Conservation (phyloP, 352 stramenopile species). For the Globisporangium polare region DNA sequence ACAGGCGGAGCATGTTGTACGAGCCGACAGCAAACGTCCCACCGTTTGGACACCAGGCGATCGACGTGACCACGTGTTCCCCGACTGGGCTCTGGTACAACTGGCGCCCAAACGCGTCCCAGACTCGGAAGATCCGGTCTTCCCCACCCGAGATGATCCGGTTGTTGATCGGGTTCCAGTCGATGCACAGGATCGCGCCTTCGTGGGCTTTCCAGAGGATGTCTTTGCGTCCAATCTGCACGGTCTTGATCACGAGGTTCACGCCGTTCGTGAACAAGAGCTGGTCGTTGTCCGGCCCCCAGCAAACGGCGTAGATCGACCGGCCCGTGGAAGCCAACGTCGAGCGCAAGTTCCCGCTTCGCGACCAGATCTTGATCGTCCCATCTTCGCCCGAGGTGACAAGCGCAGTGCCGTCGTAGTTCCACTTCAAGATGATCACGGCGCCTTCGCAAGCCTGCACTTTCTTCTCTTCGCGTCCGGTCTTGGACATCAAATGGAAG, state of each 20-base stretch:
- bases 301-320: conserved; percentile 88
- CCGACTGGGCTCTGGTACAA: conserved; percentile 82
- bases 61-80: conserved; percentile 89
- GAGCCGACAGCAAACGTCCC: conserved; percentile 89
- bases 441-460: conserved; percentile 80
- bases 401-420: conserved; percentile 89
- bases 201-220: conserved; percentile 92
- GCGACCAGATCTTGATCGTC: conserved; percentile 91
- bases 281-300: conserved; percentile 90
- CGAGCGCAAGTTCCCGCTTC: conserved; percentile 83
- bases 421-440: conserved; percentile 91
- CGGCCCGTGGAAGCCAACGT: conserved; percentile 78
- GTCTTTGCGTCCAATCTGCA: conserved; percentile 84
- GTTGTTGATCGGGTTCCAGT: conserved; percentile 93
- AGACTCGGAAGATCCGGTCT: conserved; percentile 91
- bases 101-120: conserved; percentile 90
- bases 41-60: conserved; percentile 91
- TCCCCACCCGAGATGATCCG: conserved; percentile 91
- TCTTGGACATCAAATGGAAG: conserved; percentile 88
- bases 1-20: conserved; percentile 92
- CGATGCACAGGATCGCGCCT: conserved; percentile 86
- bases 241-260: conserved; percentile 90
- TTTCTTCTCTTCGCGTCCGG: conserved; percentile 90
- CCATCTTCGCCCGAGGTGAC: conserved; percentile 91
- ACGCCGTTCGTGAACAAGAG: conserved; percentile 86